Evolutionary conservation across 331 rosid species (phyloP).

Genomic region (Phaseolus coccineus): DNA sequence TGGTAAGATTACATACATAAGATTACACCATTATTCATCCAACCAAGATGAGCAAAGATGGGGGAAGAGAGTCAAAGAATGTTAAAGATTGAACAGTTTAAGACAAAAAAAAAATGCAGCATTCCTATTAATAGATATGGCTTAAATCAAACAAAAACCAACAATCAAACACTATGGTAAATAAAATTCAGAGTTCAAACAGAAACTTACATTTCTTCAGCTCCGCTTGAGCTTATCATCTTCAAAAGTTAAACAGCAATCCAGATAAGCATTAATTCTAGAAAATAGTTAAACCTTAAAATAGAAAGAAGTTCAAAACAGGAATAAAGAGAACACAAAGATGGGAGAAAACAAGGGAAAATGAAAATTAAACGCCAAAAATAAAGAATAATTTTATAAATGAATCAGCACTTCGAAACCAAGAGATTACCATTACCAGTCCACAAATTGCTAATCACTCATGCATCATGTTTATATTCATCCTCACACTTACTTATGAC

Average conservation of each 20-base stretch:
- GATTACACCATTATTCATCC: not conserved
- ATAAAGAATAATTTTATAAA: constrained; percentile 3
- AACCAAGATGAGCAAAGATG: not conserved
- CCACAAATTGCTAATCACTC: not conserved
- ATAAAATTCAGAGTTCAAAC: constrained; percentile 35
- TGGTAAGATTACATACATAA: not conserved
- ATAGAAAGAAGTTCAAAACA: constrained; percentile 22
- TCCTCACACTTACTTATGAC: constrained; percentile 1
- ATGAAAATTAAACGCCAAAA: constrained; percentile 15
- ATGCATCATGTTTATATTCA: constrained; percentile 17
- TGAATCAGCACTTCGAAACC: constrained; percentile 22
- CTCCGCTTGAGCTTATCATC: constrained; percentile 62
- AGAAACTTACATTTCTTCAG: constrained; percentile 66
- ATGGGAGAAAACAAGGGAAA: constrained; percentile 2
- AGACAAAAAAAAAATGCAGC: not conserved
- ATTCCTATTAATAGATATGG: constrained; percentile 20
- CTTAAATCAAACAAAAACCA: constrained; percentile 14
- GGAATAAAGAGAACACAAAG: constrained; percentile 29
- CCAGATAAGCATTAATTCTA: constrained; percentile 44
- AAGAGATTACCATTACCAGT: constrained; percentile 3
- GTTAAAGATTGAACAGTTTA: constrained; percentile 1
- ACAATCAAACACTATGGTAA: constrained; percentile 1
- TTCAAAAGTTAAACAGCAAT: constrained; percentile 49
- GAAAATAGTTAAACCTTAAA: constrained; percentile 15
- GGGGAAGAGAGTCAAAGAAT: not conserved